These are phyloP conservation scores for Colletotrichum camelliae DNA, from an alignment of 2,329 filamentous ascomycete genomes.

Conservation along the genomic window DNA sequence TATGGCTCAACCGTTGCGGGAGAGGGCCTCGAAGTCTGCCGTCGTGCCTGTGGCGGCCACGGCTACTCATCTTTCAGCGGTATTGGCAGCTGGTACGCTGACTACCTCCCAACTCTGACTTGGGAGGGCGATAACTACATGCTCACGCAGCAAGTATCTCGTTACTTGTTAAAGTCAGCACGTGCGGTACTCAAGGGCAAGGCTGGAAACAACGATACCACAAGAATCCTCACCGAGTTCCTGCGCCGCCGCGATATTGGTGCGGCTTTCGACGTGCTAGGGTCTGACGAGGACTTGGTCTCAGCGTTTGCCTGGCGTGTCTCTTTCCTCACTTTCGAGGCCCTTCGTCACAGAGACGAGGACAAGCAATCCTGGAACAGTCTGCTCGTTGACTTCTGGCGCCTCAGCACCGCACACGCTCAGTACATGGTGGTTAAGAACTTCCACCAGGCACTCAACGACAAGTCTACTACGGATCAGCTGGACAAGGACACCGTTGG, in stretches of 20 bases:
- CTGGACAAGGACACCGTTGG: conserved; percentile 62
- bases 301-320: conserved; percentile 78
- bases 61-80: conserved; percentile 78
- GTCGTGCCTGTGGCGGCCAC: conserved; percentile 78
- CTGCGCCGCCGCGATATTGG: conserved; percentile 71
- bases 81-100: conserved; percentile 77
- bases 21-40: conserved; percentile 77
- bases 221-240: conserved; percentile 69
- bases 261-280: conserved; percentile 77
- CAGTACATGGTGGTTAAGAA: conserved; percentile 82
- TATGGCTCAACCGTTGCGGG: conserved; percentile 74
- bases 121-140: conserved; percentile 87
- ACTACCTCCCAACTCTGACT: conserved; percentile 73
- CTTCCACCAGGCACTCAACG: conserved; percentile 56
- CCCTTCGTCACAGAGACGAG: conserved; percentile 74
- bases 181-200: conserved; percentile 71
- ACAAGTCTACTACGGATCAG: conserved; percentile 52
- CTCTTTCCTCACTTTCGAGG: conserved; percentile 77
- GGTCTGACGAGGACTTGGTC: conserved; percentile 72
- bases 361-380: conserved; percentile 82
- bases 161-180: conserved; percentile 78
- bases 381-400: conserved; percentile 79
- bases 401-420: conserved; percentile 75
- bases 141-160: conserved; percentile 79
- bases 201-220: conserved; percentile 67